phyloP scores from a whole-genome alignment of 345 rosid species.

The Zanthoxylum bungeanum region DNA sequence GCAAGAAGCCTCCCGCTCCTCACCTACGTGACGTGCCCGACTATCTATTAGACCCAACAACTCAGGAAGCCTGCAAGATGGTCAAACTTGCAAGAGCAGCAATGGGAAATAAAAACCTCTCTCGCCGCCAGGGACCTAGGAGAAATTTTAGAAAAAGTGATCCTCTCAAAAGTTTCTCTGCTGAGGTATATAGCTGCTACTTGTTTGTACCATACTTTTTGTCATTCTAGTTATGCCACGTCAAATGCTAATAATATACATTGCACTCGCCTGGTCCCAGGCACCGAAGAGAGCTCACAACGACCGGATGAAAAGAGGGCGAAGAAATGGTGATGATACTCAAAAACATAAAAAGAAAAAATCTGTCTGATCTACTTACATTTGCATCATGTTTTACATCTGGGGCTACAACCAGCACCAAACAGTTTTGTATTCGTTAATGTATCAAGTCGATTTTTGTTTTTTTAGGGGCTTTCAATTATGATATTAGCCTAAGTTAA shows the following conservation, averaged over 20 bases:
- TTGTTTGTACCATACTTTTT: not conserved
- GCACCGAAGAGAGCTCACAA: slow-evolving; percentile 29
- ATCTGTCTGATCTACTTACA: not conserved
- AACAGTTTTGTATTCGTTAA: slow-evolving; percentile 11
- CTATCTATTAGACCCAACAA: slow-evolving; percentile 65
- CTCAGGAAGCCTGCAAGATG: slow-evolving; percentile 86
- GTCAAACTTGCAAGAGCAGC: slow-evolving; percentile 82
- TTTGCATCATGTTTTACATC: not conserved
- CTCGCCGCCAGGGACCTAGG: slow-evolving; percentile 40
- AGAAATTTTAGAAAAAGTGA: slow-evolving; percentile 56
- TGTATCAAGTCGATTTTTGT: not conserved
- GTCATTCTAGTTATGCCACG: not conserved
- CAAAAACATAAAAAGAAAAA: slow-evolving; percentile 35
- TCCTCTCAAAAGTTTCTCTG: slow-evolving; percentile 56
- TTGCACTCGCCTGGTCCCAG: slow-evolving; percentile 19
- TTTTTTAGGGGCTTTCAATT: not conserved
- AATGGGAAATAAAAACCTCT: slow-evolving; percentile 51
- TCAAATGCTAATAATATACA: not conserved
- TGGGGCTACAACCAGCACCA: not conserved
- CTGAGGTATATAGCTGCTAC: slow-evolving; percentile 29
- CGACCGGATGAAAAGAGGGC: slow-evolving; percentile 33
- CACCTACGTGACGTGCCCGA: slow-evolving; percentile 74
- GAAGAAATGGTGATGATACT: slow-evolving; percentile 15
- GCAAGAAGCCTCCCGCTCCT: slow-evolving; percentile 66
- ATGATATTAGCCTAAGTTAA: not conserved